Evolutionary conservation across 2,329 filamentous ascomycete genomes (phyloP), one percentile per base, ranked within the genome.

Genomic region (Penicillium freii): DNA sequence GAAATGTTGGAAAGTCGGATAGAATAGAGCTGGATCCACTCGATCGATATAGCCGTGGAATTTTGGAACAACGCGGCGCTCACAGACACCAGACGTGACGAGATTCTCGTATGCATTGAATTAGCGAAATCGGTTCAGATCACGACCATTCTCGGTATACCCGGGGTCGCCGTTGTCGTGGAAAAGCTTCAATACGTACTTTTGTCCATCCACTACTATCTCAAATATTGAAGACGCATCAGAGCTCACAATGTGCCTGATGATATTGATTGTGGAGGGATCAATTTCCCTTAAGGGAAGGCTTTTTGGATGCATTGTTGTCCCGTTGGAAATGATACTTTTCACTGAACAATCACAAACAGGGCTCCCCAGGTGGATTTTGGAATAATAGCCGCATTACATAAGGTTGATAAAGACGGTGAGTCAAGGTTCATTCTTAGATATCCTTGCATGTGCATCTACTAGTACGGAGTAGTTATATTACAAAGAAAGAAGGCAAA

Each of bases 91-190:
- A 31, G 33, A 61, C 6, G 19, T n/a, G 29, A 29, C 29, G 9
- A 68, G 61, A 0, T 66, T 66, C 17, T 56, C 7, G 40, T 69
- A 68, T 19, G 65, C 65, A 19, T 62, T 64, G 0, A 58, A 31
- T 53, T 69, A 66, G 51, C 67, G 62, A 54, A 66, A 66, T 6
- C 65, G 57, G 33, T 68, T 64, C 19, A 69, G 38, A 49, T 69
- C 67, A 34, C 66, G 62, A n/a, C 66, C 65, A 43, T 55, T 62
- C 23, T 58, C 45, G 5, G 58, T 59, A 57, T 62, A 66, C 23
- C 65, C 65, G 10, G 62, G 62, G 42, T 69, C 63, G 25, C 66
- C 67, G 48, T 66, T 66, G 42, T 66, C 59, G 42, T 69, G 65
- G 34, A 63, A 66, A 39, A 67, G 23, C 48, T 64, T 66, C 40